phyloP scores from a whole-genome alignment of 768 basidiomycete genomes.

The Suillus clintonianus region DNA sequence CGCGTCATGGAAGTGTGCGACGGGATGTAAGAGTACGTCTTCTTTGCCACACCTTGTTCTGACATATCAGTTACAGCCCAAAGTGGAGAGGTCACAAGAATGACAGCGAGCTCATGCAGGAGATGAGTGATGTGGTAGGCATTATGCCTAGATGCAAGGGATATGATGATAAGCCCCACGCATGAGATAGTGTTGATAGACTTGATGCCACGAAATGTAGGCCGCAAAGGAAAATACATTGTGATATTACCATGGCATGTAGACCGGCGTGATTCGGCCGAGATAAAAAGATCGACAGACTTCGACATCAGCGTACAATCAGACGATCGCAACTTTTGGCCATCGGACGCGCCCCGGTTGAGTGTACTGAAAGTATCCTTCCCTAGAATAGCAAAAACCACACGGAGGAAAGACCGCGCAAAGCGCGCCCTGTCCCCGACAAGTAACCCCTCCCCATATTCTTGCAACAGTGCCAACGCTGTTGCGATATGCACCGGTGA shows the following conservation, averaged over 20 bases:
- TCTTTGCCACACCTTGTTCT: neutral
- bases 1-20: conserved; percentile 6
- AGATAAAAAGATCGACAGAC: neutral
- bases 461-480: conserved; percentile 54
- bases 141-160: neutral
- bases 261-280: neutral
- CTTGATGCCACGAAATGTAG: neutral
- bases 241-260: neutral
- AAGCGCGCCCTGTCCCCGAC: conserved; percentile 50
- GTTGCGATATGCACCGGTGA: conserved; percentile 77
- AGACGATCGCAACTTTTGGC: neutral
- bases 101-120: conserved; percentile 7
- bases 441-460: conserved; percentile 66
- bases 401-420: conserved; percentile 53
- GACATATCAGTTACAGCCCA: neutral
- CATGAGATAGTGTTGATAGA: neutral
- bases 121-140: neutral
- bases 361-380: conserved; percentile 46
- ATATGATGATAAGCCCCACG: neutral
- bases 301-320: neutral
- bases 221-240: neutral
- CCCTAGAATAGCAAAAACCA: conserved; percentile 71
- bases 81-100: conserved; percentile 7
- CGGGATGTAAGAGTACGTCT: conserved; percentile 3
- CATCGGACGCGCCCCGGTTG: conserved; percentile 32